Conservation (phyloP, 2,329 filamentous ascomycete genomes). For the Trichoderma sp. region DNA sequence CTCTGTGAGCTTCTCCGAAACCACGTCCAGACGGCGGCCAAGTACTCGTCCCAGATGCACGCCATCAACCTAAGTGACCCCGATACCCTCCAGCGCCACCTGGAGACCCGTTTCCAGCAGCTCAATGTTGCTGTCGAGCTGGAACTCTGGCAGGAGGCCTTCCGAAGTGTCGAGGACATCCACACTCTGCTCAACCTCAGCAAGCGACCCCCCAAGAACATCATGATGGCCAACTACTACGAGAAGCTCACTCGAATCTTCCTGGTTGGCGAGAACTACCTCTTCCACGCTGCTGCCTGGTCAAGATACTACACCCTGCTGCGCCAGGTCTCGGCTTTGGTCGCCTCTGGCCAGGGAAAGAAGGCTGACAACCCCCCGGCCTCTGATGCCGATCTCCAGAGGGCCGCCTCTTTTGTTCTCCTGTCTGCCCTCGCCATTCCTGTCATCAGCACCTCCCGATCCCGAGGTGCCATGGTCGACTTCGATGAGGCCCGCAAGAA, state of each 20-base stretch:
- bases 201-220: constrained; percentile 96
- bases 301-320: constrained; percentile 96
- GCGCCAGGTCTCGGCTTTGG: constrained; percentile 80
- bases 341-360: constrained; percentile 81
- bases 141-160: constrained; percentile 98
- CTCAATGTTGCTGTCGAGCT: constrained; percentile 97
- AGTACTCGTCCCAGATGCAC: constrained; percentile 98
- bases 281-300: constrained; percentile 98
- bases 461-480: constrained; percentile 92
- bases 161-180: constrained; percentile 98
- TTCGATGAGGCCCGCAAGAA: constrained; percentile 97
- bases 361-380: constrained; percentile 94
- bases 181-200: constrained; percentile 95
- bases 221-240: constrained; percentile 99
- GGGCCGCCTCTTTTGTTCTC: constrained; percentile 92
- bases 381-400: constrained; percentile 86
- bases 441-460: constrained; percentile 97
- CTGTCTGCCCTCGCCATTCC: constrained; percentile 96
- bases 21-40: constrained; percentile 97
- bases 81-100: constrained; percentile 93
- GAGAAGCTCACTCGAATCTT: constrained; percentile 99
- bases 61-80: constrained; percentile 98
- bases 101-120: constrained; percentile 98
- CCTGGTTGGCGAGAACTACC: constrained; percentile 97
- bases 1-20: constrained; percentile 98